phyloP scores from a whole-genome alignment of 2,329 filamentous ascomycete species.

The Orbilia ellipsospora region DNA sequence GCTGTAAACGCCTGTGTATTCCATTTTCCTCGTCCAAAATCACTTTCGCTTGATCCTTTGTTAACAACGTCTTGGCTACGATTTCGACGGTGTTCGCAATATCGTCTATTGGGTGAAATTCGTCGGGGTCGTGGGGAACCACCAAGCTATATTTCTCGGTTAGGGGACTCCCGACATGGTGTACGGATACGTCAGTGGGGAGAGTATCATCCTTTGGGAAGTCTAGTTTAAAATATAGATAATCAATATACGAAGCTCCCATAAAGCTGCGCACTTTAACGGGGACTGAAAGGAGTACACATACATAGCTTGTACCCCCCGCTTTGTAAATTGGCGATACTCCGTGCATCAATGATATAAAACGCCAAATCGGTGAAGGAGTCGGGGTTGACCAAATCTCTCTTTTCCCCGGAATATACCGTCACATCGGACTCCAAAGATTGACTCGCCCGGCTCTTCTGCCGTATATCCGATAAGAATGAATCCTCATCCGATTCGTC shows the following conservation, averaged over 20 bases:
- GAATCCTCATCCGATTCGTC: constrained; percentile 58
- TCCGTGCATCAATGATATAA: constrained; percentile 66
- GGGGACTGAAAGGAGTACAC: not conserved
- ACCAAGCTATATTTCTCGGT: constrained; percentile 82
- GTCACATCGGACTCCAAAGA: constrained; percentile 60
- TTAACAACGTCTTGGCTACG: constrained; percentile 71
- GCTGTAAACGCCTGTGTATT: constrained; percentile 79
- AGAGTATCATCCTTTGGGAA: constrained; percentile 67
- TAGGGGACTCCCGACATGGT: constrained; percentile 81
- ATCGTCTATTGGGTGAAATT: constrained; percentile 77
- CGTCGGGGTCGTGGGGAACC: constrained; percentile 80
- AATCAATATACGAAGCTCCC: no score
- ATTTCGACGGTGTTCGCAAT: constrained; percentile 81
- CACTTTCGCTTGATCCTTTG: constrained; percentile 68
- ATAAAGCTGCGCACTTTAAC: no score
- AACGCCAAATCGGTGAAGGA: constrained; percentile 65
- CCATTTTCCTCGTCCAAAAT: constrained; percentile 66
- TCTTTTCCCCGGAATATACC: constrained; percentile 64
- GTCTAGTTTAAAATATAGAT: constrained; percentile 42
- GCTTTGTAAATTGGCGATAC: constrained; percentile 64
- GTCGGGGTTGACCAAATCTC: constrained; percentile 64
- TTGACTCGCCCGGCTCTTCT: constrained; percentile 56
- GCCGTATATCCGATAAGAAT: constrained; percentile 44
- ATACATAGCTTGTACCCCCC: constrained; percentile 61
- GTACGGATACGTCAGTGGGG: constrained; percentile 72